Percentiles rank a stretch among this genome's conserved stretches.
phyloP scores from a whole-genome alignment of 108 stramenopile species.

The Discostella pseudostelligera region DNA sequence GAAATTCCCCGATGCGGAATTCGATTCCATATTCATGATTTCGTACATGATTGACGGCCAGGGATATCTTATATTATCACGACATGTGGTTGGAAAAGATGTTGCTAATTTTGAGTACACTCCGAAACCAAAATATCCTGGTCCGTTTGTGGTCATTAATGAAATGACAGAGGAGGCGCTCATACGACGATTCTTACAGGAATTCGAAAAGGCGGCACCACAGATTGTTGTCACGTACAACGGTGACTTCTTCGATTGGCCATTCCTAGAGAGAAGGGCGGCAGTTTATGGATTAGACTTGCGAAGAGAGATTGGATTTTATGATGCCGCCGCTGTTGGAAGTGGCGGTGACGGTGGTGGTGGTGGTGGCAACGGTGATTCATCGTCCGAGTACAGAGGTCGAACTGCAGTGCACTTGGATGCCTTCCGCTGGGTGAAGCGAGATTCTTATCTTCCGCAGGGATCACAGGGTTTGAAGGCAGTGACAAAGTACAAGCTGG shows the following conservation, averaged over 20 bases:
- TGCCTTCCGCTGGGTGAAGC: conserved; percentile 97
- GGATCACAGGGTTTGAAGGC: conserved; percentile 98
- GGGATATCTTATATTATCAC: conserved; percentile 89
- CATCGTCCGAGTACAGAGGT: conserved; percentile 70
- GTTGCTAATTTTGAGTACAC: conserved; percentile 98
- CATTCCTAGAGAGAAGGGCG: conserved; percentile 89
- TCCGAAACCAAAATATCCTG: conserved; percentile 95
- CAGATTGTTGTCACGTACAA: conserved; percentile 99
- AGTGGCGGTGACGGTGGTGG: conserved; percentile 19
- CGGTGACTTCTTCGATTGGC: conserved; percentile 99
- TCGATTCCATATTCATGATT: conserved; percentile 99
- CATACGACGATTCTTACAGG: conserved; percentile 83
- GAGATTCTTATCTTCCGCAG: conserved; percentile 98
- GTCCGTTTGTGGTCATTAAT: conserved; percentile 95
- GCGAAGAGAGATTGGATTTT: conserved; percentile 83
- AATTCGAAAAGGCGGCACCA: conserved; percentile 78
- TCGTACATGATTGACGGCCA: conserved; percentile 97
- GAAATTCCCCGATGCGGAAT: conserved; percentile 96
- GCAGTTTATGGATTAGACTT: conserved; percentile 88
- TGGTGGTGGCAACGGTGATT: conserved; percentile 18
- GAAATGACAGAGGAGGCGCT: conserved; percentile 82
- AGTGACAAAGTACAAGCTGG: conserved; percentile 98
- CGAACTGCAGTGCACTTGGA: conserved; percentile 91
- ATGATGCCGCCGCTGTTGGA: conserved; percentile 44
- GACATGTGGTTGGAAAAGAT: conserved; percentile 90